A percentile compares a stretch with the other conserved stretches of the same genome.
Conservation (phyloP, 2,329 filamentous ascomycete species). For the Apiospora marii region DNA sequence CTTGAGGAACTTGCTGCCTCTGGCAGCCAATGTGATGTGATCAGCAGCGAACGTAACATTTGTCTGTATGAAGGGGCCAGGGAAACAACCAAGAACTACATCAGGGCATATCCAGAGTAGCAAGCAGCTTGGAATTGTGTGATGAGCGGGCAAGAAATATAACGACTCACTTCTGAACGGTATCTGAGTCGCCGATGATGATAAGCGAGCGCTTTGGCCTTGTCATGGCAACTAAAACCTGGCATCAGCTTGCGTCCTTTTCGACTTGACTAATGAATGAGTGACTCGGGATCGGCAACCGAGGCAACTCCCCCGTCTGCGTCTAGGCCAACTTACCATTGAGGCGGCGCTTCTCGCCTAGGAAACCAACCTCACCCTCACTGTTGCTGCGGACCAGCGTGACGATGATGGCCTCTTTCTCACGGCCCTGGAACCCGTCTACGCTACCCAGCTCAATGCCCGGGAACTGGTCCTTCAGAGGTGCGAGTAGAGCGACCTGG, state of each 20-base stretch:
- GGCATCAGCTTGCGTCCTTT: constrained; percentile 38
- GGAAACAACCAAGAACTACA: constrained; percentile 1
- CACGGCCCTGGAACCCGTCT: constrained; percentile 95
- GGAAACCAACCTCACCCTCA: constrained; percentile 87
- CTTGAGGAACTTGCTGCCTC: constrained; percentile 85
- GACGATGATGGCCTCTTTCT: constrained; percentile 95
- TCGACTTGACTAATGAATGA: neutral
- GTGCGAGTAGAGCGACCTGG: constrained; percentile 78
- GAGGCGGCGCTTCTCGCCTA: constrained; percentile 88
- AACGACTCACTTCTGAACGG: constrained; percentile 79
- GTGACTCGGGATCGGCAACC: neutral
- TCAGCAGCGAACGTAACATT: constrained; percentile 33
- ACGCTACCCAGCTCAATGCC: constrained; percentile 95
- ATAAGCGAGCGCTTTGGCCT: constrained; percentile 89
- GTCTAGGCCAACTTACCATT: constrained; percentile 73
- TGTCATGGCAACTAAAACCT: constrained; percentile 86
- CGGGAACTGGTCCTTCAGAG: constrained; percentile 81
- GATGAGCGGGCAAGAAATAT: constrained; percentile 17
- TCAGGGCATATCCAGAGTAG: constrained; percentile 22
- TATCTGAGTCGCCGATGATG: constrained; percentile 93
- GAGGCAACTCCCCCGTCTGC: neutral
- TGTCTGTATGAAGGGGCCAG: neutral
- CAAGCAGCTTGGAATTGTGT: constrained; percentile 9
- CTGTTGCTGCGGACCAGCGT: constrained; percentile 93
- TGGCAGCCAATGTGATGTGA: constrained; percentile 45